phyloP scores from a whole-genome alignment of 2,329 filamentous ascomycete species.

The Purpureocillium takamizusanense region DNA sequence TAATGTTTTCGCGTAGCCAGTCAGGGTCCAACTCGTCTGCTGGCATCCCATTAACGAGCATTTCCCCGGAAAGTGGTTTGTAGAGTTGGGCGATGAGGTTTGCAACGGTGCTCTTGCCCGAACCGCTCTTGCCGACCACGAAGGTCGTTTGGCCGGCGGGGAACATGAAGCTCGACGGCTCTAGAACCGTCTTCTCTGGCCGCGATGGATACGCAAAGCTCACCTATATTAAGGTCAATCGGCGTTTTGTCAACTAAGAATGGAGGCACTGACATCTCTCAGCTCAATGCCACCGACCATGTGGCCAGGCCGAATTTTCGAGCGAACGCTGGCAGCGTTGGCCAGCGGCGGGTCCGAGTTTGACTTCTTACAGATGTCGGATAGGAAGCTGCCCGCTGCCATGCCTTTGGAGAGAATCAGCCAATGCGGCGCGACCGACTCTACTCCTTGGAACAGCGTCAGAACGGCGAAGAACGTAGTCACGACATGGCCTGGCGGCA shows the following conservation, averaged over 20 bases:
- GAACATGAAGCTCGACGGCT: constrained; percentile 58
- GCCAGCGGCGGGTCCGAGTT: background rate
- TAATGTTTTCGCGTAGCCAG: constrained; percentile 73
- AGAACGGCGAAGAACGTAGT: constrained; percentile 82
- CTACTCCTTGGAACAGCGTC: constrained; percentile 65
- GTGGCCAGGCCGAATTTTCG: constrained; percentile 21
- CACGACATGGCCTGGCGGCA: constrained; percentile 58
- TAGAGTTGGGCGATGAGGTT: constrained; percentile 77
- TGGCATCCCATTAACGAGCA: constrained; percentile 58
- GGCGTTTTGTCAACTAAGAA: no score
- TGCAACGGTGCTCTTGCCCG: constrained; percentile 82
- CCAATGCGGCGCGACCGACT: constrained; percentile 67
- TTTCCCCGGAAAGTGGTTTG: constrained; percentile 51
- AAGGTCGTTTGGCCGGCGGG: constrained; percentile 66
- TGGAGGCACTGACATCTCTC: constrained; percentile 44
- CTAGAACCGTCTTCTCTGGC: constrained; percentile 48
- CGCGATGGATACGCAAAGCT: constrained; percentile 74
- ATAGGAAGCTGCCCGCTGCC: constrained; percentile 58
- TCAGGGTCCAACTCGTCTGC: constrained; percentile 52
- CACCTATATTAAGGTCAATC: constrained; percentile 41
- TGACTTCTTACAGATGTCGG: constrained; percentile 24
- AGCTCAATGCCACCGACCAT: constrained; percentile 64
- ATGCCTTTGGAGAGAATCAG: constrained; percentile 72
- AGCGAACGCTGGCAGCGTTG: constrained; percentile 4
- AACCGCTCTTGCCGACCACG: constrained; percentile 78